Conservation (phyloP, 192 early-diverging fungal genomes). For the Umbelopsis vinacea region DNA sequence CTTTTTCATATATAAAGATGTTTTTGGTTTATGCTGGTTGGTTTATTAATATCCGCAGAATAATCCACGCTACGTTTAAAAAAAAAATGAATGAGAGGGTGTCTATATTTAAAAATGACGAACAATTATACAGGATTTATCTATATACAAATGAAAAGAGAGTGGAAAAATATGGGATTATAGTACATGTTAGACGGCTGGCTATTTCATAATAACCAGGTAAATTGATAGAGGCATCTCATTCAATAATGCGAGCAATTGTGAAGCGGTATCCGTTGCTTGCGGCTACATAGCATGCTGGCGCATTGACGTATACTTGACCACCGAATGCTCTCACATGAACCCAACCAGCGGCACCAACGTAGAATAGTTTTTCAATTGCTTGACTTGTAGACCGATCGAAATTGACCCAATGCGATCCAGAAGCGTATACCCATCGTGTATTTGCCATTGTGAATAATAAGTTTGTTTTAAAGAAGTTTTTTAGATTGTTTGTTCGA, state of each 20-base stretch:
- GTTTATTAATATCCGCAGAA: too few species aligned
- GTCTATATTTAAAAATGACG: too few species aligned
- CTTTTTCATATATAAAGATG: too few species aligned
- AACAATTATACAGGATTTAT: not conserved
- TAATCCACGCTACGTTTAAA: too few species aligned
- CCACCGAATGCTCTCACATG: conserved; percentile 1
- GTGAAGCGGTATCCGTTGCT: not conserved
- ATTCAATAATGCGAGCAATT: not conserved
- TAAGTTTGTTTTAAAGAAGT: not conserved
- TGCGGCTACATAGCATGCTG: not conserved
- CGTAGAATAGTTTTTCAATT: conserved; percentile 4
- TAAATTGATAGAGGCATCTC: not conserved
- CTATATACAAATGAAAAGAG: too few species aligned
- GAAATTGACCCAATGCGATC: conserved; percentile 10
- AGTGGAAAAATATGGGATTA: too few species aligned
- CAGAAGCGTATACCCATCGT: conserved; percentile 13
- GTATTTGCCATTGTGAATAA: conserved; percentile 1
- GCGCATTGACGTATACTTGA: conserved; percentile 14
- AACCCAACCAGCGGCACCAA: conserved; percentile 3
- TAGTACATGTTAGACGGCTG: too few species aligned
- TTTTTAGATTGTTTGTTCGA: not conserved
- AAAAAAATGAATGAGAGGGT: too few species aligned
- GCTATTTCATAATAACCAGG: not conserved
- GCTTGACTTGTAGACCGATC: not conserved
- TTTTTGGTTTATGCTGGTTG: too few species aligned